Evolutionary conservation across 441 rosid species (phyloP), one percentile per base, ranked within the genome.

Genomic region (Erysimum cheiri): DNA sequence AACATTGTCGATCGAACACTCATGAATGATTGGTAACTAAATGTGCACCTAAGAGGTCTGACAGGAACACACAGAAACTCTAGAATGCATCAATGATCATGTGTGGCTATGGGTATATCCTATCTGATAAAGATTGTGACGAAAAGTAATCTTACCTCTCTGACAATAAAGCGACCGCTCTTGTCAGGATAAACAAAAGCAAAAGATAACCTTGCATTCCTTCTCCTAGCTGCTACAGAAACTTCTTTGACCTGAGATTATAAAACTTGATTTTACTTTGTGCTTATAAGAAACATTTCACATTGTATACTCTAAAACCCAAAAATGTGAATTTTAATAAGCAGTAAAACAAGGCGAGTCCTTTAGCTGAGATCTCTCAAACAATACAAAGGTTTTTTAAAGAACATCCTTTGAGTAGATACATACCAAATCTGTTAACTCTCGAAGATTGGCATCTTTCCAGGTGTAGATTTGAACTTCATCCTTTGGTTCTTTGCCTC

Each of bases 391-490:
- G 6, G 6, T 29, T n/a, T 8, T 4, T 31, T 4, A 26, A 26
- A 26, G 28, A 26, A 36, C 44, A 54, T 31, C 12, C 5, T 7
- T 2, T 7, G 4, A 0, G 33, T 37, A 24, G n/a, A 35, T 32
- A 67, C 85, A 63, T 79, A 92, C 99, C 84, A 96, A 84, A 71
- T 93, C 99, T 2, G 97, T 93, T 67, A 93, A 60, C 79, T 96
- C 96, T 0, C 96, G 93, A 43, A 92, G 92, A 40, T 84, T 88
- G 44, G 99, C 99, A 83, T 96, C 98, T 77, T 89, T 96, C 96
- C 99, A 96, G 5, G 98, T 93, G 79, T 93, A 96, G 43, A 96
- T 93, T 71, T 93, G 99, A 81, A 93, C 98, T 86, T 96, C 99
- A 72, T 91, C 93, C 74, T 92, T 92, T 36, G 99, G 99, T 52